Conservation (phyloP, 192 early-diverging fungal species). For the Rhizoclosmatium globosum region DNA sequence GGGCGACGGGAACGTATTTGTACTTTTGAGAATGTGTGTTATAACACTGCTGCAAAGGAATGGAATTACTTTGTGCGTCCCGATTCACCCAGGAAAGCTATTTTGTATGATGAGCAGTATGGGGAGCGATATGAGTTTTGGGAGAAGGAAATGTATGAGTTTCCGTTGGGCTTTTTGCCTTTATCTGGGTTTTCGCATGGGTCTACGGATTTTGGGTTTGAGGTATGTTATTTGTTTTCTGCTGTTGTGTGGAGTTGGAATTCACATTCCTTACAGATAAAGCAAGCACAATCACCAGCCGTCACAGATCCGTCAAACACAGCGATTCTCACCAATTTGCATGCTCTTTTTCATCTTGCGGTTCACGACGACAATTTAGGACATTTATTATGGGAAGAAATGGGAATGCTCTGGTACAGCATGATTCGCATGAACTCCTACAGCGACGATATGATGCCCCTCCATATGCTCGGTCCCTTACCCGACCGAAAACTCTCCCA, state of each 20-base stretch:
- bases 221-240: background rate
- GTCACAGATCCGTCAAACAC: slow-evolving; percentile 14
- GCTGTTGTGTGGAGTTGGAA: background rate
- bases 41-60: slow-evolving; percentile 4
- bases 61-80: slow-evolving; percentile 29
- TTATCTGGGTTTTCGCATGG: slow-evolving; percentile 32
- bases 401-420: slow-evolving; percentile 37
- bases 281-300: background rate
- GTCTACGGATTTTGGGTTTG: slow-evolving; percentile 15
- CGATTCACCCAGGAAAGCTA: slow-evolving; percentile 18
- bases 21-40: slow-evolving; percentile 48
- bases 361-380: slow-evolving; percentile 41
- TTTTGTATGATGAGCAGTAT: slow-evolving; percentile 14
- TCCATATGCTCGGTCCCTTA: slow-evolving; percentile 5
- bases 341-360: slow-evolving; percentile 41
- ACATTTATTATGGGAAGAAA: slow-evolving; percentile 45
- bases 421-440: slow-evolving; percentile 39
- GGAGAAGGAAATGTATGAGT: background rate
- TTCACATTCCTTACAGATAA: background rate
- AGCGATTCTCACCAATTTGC: slow-evolving; percentile 8
- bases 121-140: slow-evolving; percentile 31
- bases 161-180: slow-evolving; percentile 17
- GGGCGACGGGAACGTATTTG: slow-evolving; percentile 31
- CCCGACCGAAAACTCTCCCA: slow-evolving; percentile 29
- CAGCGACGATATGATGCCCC: slow-evolving; percentile 26